A percentile compares a stretch with the other conserved stretches of the same genome.
Evolutionary conservation across 1,284 basidiomycete species (phyloP).

Genomic region (Melampsora abietis-canadensis): DNA sequence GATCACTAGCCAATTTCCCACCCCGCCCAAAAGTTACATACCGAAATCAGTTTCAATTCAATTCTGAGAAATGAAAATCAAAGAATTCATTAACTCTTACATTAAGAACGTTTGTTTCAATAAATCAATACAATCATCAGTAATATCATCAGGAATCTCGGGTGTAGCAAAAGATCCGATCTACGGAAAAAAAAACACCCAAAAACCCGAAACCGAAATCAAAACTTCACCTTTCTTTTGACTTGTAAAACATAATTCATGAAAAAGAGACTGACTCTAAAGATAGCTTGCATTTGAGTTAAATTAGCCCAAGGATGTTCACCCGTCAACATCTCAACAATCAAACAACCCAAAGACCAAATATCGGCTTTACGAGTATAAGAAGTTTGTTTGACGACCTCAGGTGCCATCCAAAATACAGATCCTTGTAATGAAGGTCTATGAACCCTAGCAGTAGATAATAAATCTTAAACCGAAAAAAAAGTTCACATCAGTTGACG

Average conservation of each 20-base stretch:
- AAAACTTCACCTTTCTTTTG: not conserved
- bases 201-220: constrained; percentile 9
- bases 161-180: constrained; percentile 83
- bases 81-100: constrained; percentile 21
- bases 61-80: not conserved
- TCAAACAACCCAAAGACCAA: constrained; percentile 94
- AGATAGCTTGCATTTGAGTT: constrained; percentile 98
- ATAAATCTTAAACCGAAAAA: constrained; percentile 61
- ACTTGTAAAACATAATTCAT: not conserved
- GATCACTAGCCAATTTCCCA: constrained; percentile 56
- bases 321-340: constrained; percentile 97
- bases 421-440: constrained; percentile 91
- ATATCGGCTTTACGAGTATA: constrained; percentile 96
- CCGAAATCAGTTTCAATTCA: not conserved
- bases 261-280: constrained; percentile 64
- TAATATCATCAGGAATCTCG: constrained; percentile 80
- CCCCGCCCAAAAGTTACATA: not conserved
- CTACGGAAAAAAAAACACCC: constrained; percentile 55
- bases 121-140: constrained; percentile 77
- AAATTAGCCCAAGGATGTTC: constrained; percentile 95
- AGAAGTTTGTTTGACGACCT: constrained; percentile 91
- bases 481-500: not conserved
- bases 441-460: constrained; percentile 72
- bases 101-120: constrained; percentile 78
- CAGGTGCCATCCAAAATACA: constrained; percentile 98